Evolutionary conservation across 306 rosid species (phyloP).

Genomic region (Quercus parvula): DNA sequence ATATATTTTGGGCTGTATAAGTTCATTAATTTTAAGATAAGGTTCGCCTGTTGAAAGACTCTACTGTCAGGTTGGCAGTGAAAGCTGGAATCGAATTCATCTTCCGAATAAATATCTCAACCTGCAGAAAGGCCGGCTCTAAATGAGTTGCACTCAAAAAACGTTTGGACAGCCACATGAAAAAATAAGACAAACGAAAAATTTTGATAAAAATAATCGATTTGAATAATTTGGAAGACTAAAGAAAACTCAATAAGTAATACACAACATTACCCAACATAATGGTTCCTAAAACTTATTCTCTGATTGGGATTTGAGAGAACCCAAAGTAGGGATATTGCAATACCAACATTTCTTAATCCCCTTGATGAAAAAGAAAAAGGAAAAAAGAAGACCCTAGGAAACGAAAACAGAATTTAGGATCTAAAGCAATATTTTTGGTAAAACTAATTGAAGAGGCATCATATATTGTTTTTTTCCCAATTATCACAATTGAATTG

Average conservation of each 20-base stretch:
- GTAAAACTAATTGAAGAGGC: not conserved
- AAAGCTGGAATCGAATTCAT: slow-evolving; percentile 93
- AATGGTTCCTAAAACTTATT: not conserved
- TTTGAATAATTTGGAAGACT: not conserved
- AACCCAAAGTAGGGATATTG: not conserved
- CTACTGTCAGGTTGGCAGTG: slow-evolving; percentile 96
- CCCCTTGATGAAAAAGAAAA: not conserved
- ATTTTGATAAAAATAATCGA: not conserved
- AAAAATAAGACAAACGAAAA: slow-evolving; percentile 7
- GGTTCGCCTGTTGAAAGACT: slow-evolving; percentile 87
- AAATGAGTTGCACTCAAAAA: slow-evolving; percentile 3
- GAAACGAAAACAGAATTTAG: not conserved
- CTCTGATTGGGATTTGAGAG: not conserved
- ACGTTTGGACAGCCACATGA: slow-evolving; percentile 5
- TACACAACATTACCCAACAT: not conserved
- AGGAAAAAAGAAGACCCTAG: not conserved
- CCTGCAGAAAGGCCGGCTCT: slow-evolving; percentile 46
- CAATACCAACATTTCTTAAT: not conserved
- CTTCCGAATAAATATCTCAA: slow-evolving; percentile 82
- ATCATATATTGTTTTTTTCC: not conserved
- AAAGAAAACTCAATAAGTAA: not conserved
- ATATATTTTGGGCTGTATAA: slow-evolving; percentile 1
- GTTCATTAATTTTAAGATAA: slow-evolving; percentile 40
- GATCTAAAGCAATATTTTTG: not conserved
- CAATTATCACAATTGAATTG: not conserved